phyloP scores from a whole-genome alignment of 768 basidiomycete genomes.

The Lyophyllum atratum region DNA sequence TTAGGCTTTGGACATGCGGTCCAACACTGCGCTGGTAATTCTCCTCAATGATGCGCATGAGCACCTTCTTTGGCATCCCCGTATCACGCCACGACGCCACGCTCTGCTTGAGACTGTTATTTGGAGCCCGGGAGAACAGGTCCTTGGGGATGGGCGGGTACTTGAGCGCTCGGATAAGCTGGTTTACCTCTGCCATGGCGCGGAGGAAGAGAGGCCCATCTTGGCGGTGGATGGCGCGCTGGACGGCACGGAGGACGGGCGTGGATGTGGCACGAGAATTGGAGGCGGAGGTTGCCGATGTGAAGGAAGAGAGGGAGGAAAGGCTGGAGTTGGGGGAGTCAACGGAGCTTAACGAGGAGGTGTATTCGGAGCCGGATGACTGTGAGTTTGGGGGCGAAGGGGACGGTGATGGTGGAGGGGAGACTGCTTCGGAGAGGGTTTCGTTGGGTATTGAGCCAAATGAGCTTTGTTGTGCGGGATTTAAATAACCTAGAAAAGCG shows the following conservation, averaged over 20 bases:
- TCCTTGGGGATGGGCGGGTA: constrained; percentile 60
- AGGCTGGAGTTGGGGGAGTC: constrained; percentile 29
- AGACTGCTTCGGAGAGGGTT: constrained; percentile 41
- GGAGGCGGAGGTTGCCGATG: constrained; percentile 26
- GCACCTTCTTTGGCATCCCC: constrained; percentile 64
- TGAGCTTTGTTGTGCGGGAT: constrained; percentile 58
- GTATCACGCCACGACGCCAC: constrained; percentile 51
- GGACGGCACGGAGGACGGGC: constrained; percentile 56
- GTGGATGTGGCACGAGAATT: constrained; percentile 20
- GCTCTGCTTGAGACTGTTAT: constrained; percentile 50
- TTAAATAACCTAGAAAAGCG: constrained; percentile 57
- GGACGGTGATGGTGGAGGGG: constrained; percentile 35
- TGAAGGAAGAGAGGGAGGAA: constrained; percentile 32
- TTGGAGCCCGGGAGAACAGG: constrained; percentile 42
- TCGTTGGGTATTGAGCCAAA: constrained; percentile 69
- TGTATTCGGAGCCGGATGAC: constrained; percentile 29
- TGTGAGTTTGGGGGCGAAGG: constrained; percentile 41
- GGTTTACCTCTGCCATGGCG: constrained; percentile 64
- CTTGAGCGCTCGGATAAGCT: constrained; percentile 62
- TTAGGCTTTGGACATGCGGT: constrained; percentile 80
- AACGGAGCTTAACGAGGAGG: constrained; percentile 28
- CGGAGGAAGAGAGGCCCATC: constrained; percentile 74
- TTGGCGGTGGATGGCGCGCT: constrained; percentile 66
- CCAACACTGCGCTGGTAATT: constrained; percentile 93
- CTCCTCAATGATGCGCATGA: constrained; percentile 82